Evolutionary conservation across 768 basidiomycete genomes (phyloP).

Genomic region (Chalciporus chontae): DNA sequence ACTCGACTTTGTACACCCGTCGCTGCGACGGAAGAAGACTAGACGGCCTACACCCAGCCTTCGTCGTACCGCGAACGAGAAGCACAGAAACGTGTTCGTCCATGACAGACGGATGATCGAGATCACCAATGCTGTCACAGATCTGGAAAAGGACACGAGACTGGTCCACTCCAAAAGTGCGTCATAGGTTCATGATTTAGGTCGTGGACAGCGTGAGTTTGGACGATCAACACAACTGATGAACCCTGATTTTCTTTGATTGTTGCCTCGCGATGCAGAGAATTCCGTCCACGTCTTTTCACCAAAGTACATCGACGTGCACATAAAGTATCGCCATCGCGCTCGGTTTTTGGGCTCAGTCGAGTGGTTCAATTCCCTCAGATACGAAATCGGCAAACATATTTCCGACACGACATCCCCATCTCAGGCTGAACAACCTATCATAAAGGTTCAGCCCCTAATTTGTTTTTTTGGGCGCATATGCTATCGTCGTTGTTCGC

Average conservation of each 20-base stretch:
- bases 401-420: not conserved
- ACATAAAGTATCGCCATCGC: too few relatives aligned
- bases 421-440: too few relatives aligned
- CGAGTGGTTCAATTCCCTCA: slow-evolving; percentile 12
- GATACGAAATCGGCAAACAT: slow-evolving; percentile 5
- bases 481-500: too few relatives aligned
- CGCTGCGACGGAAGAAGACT: not conserved
- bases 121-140: not conserved
- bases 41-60: slow-evolving; percentile 5
- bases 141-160: slow-evolving; percentile 1
- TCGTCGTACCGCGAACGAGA: too few relatives aligned
- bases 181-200: not conserved
- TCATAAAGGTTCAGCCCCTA: not conserved
- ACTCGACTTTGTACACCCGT: slow-evolving; percentile 6
- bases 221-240: not conserved
- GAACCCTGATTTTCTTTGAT: too few relatives aligned
- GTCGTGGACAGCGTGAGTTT: too few relatives aligned
- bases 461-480: too few relatives aligned
- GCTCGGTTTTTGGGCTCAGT: not conserved
- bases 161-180: slow-evolving; percentile 9
- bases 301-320: too few relatives aligned
- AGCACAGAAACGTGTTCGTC: too few relatives aligned
- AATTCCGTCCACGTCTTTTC: too few relatives aligned
- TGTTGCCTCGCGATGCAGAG: too few relatives aligned
- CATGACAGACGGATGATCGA: too few relatives aligned